Evolutionary conservation across 257 asterid species (phyloP), one percentile per base, ranked within the genome.

Genomic region (Ligustrum vulgare): DNA sequence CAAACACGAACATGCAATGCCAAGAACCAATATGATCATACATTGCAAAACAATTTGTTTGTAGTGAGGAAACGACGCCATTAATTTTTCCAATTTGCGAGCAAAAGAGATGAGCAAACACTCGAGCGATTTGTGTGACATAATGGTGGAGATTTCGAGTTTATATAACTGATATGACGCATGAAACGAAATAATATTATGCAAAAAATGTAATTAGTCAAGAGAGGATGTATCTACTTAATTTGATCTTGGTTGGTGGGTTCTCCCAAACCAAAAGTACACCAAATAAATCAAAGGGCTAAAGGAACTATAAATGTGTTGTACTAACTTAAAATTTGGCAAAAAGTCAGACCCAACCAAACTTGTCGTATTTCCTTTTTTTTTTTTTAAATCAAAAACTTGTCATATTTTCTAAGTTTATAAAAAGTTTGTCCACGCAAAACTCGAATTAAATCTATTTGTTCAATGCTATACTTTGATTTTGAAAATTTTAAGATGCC

Each of bases 171-270:
- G 81, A 73, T n/a, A n/a, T n/a, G n/a, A n/a, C n/a, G n/a, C 73
- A 58, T 72, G 70, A 70, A 20, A 79, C 62, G 43, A 80, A 79
- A 72, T 32, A 56, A 20, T 56, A 56, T 56, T 20, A 56, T 6
- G 64, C 28, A 60, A 25, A 60, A 25, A 60, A 49, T 20, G 32
- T 71, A 25, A 51, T 45, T 86, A 85, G 97, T 93, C 98, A 93
- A 93, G 83, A 85, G 97, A 87, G 87, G 97, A 90, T 93, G 93
- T 66, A 91, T 86, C 96, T 81, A 91, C 89, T 83, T n/a, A n/a
- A n/a, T n/a, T 56, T 51, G 25, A 72, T 82, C 70, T 78, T 81
- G 84, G 91, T 93, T 88, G 96, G 94, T 89, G 90, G 79, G 80
- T 70, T 51, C 77, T 84, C 86, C 67, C 63, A 74, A 76, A 89